Conservation (phyloP, 305 asterid genomes). For the Striga hermonthica region DNA sequence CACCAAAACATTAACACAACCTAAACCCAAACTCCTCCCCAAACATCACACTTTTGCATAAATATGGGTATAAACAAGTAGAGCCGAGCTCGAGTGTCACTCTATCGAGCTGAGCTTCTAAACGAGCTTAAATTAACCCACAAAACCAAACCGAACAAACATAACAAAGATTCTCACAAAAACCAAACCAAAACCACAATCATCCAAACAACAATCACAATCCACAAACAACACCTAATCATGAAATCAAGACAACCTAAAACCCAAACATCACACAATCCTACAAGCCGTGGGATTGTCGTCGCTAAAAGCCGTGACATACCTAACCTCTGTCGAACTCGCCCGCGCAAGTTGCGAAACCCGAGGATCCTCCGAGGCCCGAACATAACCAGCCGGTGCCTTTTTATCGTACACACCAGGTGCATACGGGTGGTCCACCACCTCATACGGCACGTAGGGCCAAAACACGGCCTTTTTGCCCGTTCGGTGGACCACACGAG, state of each 20-base stretch:
- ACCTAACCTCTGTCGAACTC: conserved; percentile 80
- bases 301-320: conserved; percentile 87
- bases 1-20: too few species aligned
- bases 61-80: too few species aligned
- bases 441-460: conserved; percentile 91
- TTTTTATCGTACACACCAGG: conserved; percentile 78
- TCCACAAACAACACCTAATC: too few species aligned
- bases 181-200: too few species aligned
- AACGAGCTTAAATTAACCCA: too few species aligned
- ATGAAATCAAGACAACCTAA: background rate
- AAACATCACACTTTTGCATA: too few species aligned
- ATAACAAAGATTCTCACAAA: too few species aligned
- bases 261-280: conserved; percentile 52
- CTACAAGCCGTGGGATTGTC: conserved; percentile 75
- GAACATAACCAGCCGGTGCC: conserved; percentile 86
- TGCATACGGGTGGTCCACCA: conserved; percentile 80
- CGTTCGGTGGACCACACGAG: conserved; percentile 79
- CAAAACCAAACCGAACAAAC: too few species aligned
- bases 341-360: conserved; percentile 72
- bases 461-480: conserved; percentile 87
- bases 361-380: conserved; percentile 49
- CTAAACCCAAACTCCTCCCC: too few species aligned
- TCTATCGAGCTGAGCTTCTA: too few species aligned
- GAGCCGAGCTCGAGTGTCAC: too few species aligned
- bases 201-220: too few species aligned